Evolutionary conservation across 2,329 filamentous ascomycete genomes (phyloP).

Genomic region (Geosmithia putterillii): DNA sequence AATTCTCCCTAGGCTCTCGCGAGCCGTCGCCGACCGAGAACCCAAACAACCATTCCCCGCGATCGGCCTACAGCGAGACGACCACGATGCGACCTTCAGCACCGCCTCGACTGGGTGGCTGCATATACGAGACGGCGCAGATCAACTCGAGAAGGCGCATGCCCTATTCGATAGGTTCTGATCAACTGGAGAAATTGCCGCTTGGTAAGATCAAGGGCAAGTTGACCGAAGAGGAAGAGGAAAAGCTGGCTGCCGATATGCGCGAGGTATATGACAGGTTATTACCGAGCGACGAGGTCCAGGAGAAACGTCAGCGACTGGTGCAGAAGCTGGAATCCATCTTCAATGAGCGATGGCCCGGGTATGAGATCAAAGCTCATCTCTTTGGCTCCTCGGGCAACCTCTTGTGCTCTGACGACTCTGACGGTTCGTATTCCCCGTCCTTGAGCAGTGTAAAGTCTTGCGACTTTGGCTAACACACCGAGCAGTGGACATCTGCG

Average conservation of each 20-base stretch:
- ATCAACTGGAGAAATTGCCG: constrained; percentile 61
- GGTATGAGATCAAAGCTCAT: constrained; percentile 77
- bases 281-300: constrained; percentile 69
- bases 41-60: constrained; percentile 69
- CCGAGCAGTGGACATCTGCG: constrained; percentile 80
- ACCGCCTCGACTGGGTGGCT: constrained; percentile 44
- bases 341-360: constrained; percentile 85
- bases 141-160: constrained; percentile 75
- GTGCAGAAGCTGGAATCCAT: constrained; percentile 81
- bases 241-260: constrained; percentile 70
- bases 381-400: constrained; percentile 99
- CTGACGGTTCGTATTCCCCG: constrained; percentile 58
- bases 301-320: constrained; percentile 61
- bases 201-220: constrained; percentile 60
- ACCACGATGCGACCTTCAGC: constrained; percentile 59
- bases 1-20: constrained; percentile 67
- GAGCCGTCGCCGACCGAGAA: constrained; percentile 64
- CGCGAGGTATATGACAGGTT: constrained; percentile 73
- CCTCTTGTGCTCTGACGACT: constrained; percentile 85
- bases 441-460: not conserved
- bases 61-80: constrained; percentile 82
- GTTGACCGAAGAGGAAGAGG: constrained; percentile 60
- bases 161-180: constrained; percentile 80
- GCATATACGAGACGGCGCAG: constrained; percentile 81
- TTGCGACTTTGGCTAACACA: constrained; percentile 14